phyloP scores from a whole-genome alignment of 805 yeast genomes.

The Wickerhamiella kazuoi region DNA sequence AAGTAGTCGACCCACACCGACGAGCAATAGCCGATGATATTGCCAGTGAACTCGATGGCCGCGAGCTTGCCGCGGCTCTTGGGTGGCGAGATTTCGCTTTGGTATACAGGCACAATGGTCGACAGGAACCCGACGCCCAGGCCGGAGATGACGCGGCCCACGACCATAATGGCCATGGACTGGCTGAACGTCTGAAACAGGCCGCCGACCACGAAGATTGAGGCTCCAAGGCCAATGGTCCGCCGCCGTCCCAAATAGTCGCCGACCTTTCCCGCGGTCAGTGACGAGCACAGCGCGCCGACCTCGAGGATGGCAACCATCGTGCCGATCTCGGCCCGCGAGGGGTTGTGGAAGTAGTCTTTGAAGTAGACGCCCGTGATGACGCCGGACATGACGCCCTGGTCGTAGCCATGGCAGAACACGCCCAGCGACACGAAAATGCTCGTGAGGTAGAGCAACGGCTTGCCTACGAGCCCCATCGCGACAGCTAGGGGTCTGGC shows the following conservation, averaged over 20 bases:
- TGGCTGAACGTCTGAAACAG: conserved; percentile 45
- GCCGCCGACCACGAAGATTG: conserved; percentile 66
- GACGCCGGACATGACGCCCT: conserved; percentile 83
- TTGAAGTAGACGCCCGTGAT: conserved; percentile 57
- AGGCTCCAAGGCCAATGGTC: conserved; percentile 66
- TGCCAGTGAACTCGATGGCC: conserved; percentile 77
- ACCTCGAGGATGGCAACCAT: conserved; percentile 78
- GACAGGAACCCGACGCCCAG: conserved; percentile 75
- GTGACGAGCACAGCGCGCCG: conserved; percentile 68
- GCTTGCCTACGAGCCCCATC: conserved; percentile 18
- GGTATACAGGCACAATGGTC: conserved; percentile 75
- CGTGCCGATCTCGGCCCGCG: conserved; percentile 59
- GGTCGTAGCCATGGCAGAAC: conserved; percentile 63
- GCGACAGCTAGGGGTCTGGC: no score
- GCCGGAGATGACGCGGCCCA: conserved; percentile 66
- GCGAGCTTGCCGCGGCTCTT: conserved; percentile 73
- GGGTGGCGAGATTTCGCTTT: conserved; percentile 75
- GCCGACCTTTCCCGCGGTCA: conserved; percentile 60
- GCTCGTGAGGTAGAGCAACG: conserved; percentile 25
- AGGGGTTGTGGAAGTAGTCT: conserved; percentile 53
- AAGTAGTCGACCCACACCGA: conserved; percentile 80
- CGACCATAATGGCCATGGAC: conserved; percentile 37
- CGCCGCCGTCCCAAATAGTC: conserved; percentile 65
- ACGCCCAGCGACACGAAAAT: conserved; percentile 31
- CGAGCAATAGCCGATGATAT: conserved; percentile 60